phyloP scores from a whole-genome alignment of 306 rosid species.

The Lablab purpureus region DNA sequence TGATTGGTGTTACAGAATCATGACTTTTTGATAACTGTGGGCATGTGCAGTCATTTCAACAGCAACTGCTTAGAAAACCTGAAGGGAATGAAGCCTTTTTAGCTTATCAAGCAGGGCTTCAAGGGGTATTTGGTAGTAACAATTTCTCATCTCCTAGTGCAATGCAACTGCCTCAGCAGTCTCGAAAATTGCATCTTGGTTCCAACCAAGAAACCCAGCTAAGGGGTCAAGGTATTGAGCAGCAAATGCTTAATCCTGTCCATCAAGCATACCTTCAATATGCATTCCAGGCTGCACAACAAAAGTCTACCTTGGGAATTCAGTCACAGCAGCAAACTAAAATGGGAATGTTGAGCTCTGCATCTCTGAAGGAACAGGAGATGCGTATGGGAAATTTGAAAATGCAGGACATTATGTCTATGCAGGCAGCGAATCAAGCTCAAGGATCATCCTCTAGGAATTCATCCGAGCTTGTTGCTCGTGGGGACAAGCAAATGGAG shows the following conservation, averaged over 20 bases:
- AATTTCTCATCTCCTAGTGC: slow-evolving; percentile 73
- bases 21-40: slow-evolving; percentile 31
- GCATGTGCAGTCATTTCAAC: slow-evolving; percentile 75
- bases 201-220: slow-evolving; percentile 72
- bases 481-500: slow-evolving; percentile 83
- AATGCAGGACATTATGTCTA: slow-evolving; percentile 81
- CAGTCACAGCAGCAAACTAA: slow-evolving; percentile 86
- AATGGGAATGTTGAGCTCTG: slow-evolving; percentile 76
- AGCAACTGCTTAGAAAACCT: slow-evolving; percentile 82
- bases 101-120: slow-evolving; percentile 81
- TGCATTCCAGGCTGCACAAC: slow-evolving; percentile 90
- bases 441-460: slow-evolving; percentile 77
- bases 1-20: slow-evolving; percentile 22
- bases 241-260: slow-evolving; percentile 76
- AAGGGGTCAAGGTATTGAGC: slow-evolving; percentile 81
- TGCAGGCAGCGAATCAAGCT: slow-evolving; percentile 73
- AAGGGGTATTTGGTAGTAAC: slow-evolving; percentile 69
- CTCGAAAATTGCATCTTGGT: slow-evolving; percentile 79
- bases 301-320: slow-evolving; percentile 76
- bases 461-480: slow-evolving; percentile 64
- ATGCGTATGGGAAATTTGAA: slow-evolving; percentile 80
- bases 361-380: slow-evolving; percentile 84
- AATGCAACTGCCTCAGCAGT: slow-evolving; percentile 80
- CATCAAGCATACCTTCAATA: slow-evolving; percentile 94
- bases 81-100: slow-evolving; percentile 85